Base-by-base conservation (phyloP, 23 red algal genomes). In the Gracilaria caudata region DNA sequence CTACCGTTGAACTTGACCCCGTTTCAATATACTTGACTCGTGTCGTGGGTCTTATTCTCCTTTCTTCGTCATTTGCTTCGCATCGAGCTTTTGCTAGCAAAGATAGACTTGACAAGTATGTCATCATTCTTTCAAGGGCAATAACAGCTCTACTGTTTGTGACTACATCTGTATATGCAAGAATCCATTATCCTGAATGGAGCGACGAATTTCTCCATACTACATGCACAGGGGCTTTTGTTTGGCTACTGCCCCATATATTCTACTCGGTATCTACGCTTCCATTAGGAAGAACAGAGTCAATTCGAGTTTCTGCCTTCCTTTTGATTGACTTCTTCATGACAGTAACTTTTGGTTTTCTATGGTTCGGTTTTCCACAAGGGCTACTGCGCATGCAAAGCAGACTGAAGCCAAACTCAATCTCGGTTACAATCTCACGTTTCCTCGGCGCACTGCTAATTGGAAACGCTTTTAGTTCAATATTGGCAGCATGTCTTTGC, bases 161-260 rank as follows among this genome's bases (percentile, higher is more conserved):
- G 3, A 20, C 47, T 4, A 71, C 39, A 29, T 57, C 82, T 49
- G 13, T 86, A 12, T 73, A 72, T 46, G 64, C 44, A 34, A 38
- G 41, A 44, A 36, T 58, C 0, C 82, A 86, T 58, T 86, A 86
- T 35, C 82, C 61, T 46, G 82, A 71, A n/a, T 86, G 82, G 82
- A 86, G 66, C 51, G 47, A 51, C n/a, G 60, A 58, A 39, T 86
- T 86, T 39, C 33, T 73, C 5, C 10, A 72, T 25, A 57, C 66
- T 45, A 49, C 80, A 28, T 61, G 41, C 65, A 72, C 28, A 8
- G 82, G 82, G 3, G 43, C 82, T 10, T 45, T 51, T 45, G 74
- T 36, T 64, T 86, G 82, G 82, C 16, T 86, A 25, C 40, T 73
- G 29, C 82, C 82, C 13, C 45, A 86, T 40, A 1, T 86, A 32